Evolutionary conservation across 2,329 filamentous ascomycete species (phyloP).

Genomic region (Chaetomium sp.): DNA sequence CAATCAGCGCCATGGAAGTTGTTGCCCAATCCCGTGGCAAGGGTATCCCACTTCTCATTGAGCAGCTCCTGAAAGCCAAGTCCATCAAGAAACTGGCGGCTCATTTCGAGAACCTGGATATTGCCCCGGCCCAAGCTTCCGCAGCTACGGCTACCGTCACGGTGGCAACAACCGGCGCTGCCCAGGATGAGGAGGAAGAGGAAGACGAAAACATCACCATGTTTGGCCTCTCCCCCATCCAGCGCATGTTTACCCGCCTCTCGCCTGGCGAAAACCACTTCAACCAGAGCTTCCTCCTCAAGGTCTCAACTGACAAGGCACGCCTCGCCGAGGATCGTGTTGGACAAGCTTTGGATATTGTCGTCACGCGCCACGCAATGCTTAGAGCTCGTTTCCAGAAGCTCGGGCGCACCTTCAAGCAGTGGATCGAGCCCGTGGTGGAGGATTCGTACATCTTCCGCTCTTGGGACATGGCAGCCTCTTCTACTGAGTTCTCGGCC

Average conservation of each 20-base stretch:
- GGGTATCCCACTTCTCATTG: conserved; percentile 45
- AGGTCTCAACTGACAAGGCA: conserved; percentile 35
- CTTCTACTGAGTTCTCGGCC: neutral
- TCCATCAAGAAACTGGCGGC: conserved; percentile 17
- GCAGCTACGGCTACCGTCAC: neutral
- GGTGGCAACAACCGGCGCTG: neutral
- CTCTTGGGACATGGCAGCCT: neutral
- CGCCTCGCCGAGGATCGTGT: conserved; percentile 17
- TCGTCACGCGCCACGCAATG: conserved; percentile 41
- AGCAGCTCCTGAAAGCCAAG: conserved; percentile 45
- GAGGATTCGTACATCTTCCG: conserved; percentile 30
- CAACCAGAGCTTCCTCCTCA: conserved; percentile 48
- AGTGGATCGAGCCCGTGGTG: conserved; percentile 30
- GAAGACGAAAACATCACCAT: conserved; percentile 32
- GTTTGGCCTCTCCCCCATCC: conserved; percentile 49
- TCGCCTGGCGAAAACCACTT: conserved; percentile 42
- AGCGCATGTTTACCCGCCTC: conserved; percentile 44
- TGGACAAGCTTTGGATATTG: conserved; percentile 29
- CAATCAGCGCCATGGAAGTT: conserved; percentile 37
- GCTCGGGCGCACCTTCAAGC: conserved; percentile 33
- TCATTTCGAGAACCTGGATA: conserved; percentile 24
- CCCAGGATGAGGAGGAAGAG: conserved; percentile 28
- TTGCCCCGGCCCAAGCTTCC: conserved; percentile 28
- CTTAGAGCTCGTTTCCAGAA: conserved; percentile 40
- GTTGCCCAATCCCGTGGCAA: conserved; percentile 42